Conservation (phyloP, 768 basidiomycete species). For the Rhodotorula toruloides region DNA sequence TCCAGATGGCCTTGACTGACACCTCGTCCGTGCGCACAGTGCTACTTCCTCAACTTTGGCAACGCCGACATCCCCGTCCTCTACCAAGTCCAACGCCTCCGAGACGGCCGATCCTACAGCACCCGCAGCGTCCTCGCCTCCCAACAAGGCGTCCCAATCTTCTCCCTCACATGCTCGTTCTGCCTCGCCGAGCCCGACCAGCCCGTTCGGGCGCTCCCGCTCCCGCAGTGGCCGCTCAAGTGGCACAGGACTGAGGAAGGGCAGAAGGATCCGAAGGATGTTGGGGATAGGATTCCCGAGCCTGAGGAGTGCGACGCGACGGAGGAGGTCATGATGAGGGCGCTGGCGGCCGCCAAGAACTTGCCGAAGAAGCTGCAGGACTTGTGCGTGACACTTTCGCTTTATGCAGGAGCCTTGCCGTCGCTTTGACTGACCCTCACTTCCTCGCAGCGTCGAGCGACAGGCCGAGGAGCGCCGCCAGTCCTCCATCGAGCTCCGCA, state of each 20-base stretch:
- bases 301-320: constrained; percentile 39
- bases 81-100: constrained; percentile 39
- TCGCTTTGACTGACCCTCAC: not conserved
- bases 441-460: constrained; percentile 17
- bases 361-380: constrained; percentile 36
- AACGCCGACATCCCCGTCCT: constrained; percentile 42
- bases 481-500: constrained; percentile 40
- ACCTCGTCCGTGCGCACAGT: constrained; percentile 4
- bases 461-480: constrained; percentile 39
- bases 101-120: constrained; percentile 40
- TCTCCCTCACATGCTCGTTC: constrained; percentile 41
- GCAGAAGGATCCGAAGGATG: not conserved
- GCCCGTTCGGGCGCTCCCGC: constrained; percentile 20
- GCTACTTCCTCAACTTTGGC: constrained; percentile 43
- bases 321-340: constrained; percentile 36
- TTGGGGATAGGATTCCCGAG: constrained; percentile 26
- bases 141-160: constrained; percentile 41
- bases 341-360: constrained; percentile 19
- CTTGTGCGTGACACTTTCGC: constrained; percentile 17
- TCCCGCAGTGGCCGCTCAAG: constrained; percentile 23
- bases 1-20: not conserved
- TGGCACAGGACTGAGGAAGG: constrained; percentile 15
- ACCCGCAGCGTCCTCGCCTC: constrained; percentile 40
- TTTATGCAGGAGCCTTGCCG: not conserved
- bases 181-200: constrained; percentile 40